Evolutionary conservation across 352 stramenopile species (phyloP), one percentile per base, ranked within the genome.

Genomic region (Globisporangium canariense): DNA sequence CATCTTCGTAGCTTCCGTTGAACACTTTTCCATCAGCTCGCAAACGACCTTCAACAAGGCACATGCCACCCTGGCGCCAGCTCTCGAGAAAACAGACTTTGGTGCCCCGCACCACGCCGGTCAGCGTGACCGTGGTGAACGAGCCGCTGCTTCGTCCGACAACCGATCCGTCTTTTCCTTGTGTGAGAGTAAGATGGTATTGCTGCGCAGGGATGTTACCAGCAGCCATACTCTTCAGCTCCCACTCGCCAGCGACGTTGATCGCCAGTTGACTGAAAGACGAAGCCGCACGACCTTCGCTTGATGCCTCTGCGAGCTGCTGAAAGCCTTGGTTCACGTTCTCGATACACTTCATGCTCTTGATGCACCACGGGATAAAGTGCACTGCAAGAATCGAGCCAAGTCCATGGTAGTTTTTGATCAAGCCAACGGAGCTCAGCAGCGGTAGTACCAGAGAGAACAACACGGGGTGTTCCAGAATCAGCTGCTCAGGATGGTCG

Each of bases 161-260:
- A 43, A 96, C 82, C 2, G 61, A 68, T n/a, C 84, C 83, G 60
- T 89, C 69, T 57, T 78, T 69, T 30, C 66, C 75, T 78, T 96
- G 88, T 9, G 75, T 85, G 56, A 96, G 65, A 8, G 77, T 84
- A 14, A 96, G 68, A 53, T 92, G 84, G 64, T 96, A 96, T 55
- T 96, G 86, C 53, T 96, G 88, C 20, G 88, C 88, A 36, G 88
- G 88, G 50, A 96, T 96, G 32, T 87, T 96, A 4, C 86, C 88
- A 36, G 88, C 78, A 32, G 88, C 88, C 79, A 94, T 90, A 59
- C 86, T 94, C 52, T 93, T 96, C 30, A 96, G 67, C 68, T 96
- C 88, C 88, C 88, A 96, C 56, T 94, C 86, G 38, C 88, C 88
- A 58, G 70, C 83, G 32, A 96, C 78, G 28, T 83, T 79, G n/a